phyloP scores from a whole-genome alignment of 1,284 basidiomycete genomes.

The Tremellales sp. region DNA sequence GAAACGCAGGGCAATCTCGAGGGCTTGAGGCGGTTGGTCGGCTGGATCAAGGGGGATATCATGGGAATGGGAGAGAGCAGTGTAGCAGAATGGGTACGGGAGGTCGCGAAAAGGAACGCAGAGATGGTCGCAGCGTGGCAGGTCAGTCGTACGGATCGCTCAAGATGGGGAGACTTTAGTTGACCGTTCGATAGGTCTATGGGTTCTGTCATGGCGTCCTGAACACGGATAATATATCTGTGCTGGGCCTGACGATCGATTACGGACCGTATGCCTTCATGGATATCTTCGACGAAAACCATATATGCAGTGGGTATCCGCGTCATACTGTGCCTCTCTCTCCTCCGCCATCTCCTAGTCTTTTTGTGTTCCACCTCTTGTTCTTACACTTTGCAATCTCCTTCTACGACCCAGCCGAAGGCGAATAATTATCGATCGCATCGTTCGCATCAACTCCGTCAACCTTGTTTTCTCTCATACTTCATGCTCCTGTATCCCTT shows the following conservation, averaged over 20 bases:
- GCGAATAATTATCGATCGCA: no score
- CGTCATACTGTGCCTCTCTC: background rate
- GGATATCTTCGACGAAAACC: constrained; percentile 77
- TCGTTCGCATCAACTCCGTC: no score
- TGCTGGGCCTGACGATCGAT: constrained; percentile 88
- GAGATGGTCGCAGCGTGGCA: constrained; percentile 93
- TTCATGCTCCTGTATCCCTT: no score
- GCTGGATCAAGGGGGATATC: constrained; percentile 61
- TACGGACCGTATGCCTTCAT: constrained; percentile 94
- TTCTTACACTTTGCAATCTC: no score
- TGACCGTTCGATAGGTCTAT: constrained; percentile 53
- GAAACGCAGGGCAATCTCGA: constrained; percentile 68
- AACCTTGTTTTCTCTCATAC: no score
- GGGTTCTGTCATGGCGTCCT: constrained; percentile 86
- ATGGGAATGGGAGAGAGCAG: constrained; percentile 53
- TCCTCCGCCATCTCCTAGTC: no score
- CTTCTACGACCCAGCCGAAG: no score
- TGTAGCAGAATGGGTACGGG: constrained; percentile 69
- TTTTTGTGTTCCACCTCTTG: no score
- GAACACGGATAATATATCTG: constrained; percentile 89
- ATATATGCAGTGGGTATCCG: constrained; percentile 67
- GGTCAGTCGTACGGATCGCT: constrained; percentile 28
- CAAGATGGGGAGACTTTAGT: background rate
- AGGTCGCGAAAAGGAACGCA: constrained; percentile 77
- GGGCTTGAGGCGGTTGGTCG: constrained; percentile 64